Evolutionary conservation across 1,284 basidiomycete species (phyloP), one percentile per base, ranked within the genome.

Genomic region (Microbotryum intermedium): DNA sequence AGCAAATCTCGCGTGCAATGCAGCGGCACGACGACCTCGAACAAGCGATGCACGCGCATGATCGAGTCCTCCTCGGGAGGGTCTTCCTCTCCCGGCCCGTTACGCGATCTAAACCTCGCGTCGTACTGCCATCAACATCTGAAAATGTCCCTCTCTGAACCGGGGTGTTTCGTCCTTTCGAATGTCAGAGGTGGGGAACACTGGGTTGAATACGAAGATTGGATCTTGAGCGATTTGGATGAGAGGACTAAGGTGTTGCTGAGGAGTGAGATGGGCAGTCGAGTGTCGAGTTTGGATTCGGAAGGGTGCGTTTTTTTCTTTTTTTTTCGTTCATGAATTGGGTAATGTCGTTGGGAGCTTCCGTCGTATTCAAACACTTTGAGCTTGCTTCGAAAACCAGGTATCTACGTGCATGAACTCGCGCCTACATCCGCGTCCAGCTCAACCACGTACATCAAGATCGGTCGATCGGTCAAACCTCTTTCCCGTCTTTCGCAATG

Each of bases 71-170:
- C 52, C 10, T 26, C 55, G 7, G 28, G 48, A 7, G 50, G 55
- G 13, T 46, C 59, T 7, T 28, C 42, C 23, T 52, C 52, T 11
- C 44, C 49, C 20, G 46, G 34, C 28, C 48, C 56, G 4, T 9
- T 10, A 23, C 45, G 46, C 26, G 29, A 21, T 20, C 16, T 34
- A 11, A 8, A 34, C 29, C 52, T 59, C 43, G 59, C 60, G 6
- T 55, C 53, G 21, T 70, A 60, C 30, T 70, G 69, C 50, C 58
- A 55, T 13, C 69, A 70, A 55, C 69, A 70, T 26, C 53, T 60
- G 4, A 65, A 68, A 34, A 49, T 20, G 26, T 26, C 20, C 6
- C 10, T 1, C 7, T 9, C 5, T 6, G 10, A 18, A 34, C 34
- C 16, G 44, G 29, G 44, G 44, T 21, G 45, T 18, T 13, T 39